A percentile compares a stretch with the other conserved stretches of the same genome.
These are phyloP conservation scores for Ampelomyces quisqualis DNA, from an alignment of 2,329 filamentous ascomycete species.

Conservation along the genomic window DNA sequence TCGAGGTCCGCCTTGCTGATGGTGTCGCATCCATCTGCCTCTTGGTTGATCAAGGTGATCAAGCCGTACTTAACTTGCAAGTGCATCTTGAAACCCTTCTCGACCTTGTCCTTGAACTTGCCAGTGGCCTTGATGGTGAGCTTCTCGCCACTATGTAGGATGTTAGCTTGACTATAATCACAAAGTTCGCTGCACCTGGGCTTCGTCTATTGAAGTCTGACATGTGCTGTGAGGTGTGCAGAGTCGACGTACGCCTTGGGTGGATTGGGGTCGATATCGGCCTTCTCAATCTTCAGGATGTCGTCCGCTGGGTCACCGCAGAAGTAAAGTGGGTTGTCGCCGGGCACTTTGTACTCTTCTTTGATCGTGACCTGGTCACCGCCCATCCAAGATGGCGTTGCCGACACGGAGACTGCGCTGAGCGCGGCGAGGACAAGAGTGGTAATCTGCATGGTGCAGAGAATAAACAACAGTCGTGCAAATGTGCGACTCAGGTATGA, in stretches of 20 bases:
- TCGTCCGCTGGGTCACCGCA: constrained; percentile 71
- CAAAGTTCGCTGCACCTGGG: not conserved
- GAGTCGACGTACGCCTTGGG: constrained; percentile 71
- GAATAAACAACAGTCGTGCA: not conserved
- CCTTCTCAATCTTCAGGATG: constrained; percentile 72
- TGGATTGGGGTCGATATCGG: constrained; percentile 83
- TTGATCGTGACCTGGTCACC: constrained; percentile 51
- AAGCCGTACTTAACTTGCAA: constrained; percentile 91
- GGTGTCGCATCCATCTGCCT: constrained; percentile 84
- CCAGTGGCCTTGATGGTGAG: constrained; percentile 79
- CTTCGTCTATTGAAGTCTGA: not conserved
- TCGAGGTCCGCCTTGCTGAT: constrained; percentile 82
- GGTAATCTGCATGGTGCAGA: constrained; percentile 38
- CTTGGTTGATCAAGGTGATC: constrained; percentile 81
- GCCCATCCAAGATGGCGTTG: constrained; percentile 45
- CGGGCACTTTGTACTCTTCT: constrained; percentile 67
- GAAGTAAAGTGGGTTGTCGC: constrained; percentile 80
- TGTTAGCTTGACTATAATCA: constrained; percentile 6
- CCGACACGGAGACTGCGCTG: constrained; percentile 47
- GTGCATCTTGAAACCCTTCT: constrained; percentile 76
- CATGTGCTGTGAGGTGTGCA: not conserved
- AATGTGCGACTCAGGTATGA: not conserved
- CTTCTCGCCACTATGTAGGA: constrained; percentile 66
- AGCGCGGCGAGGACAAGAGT: constrained; percentile 46
- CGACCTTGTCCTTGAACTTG: constrained; percentile 69